Percentiles rank a stretch among this genome's conserved stretches.
These are phyloP conservation scores for Melanogaster broomeanus DNA, from an alignment of 768 basidiomycete species.

Conservation along the genomic window DNA sequence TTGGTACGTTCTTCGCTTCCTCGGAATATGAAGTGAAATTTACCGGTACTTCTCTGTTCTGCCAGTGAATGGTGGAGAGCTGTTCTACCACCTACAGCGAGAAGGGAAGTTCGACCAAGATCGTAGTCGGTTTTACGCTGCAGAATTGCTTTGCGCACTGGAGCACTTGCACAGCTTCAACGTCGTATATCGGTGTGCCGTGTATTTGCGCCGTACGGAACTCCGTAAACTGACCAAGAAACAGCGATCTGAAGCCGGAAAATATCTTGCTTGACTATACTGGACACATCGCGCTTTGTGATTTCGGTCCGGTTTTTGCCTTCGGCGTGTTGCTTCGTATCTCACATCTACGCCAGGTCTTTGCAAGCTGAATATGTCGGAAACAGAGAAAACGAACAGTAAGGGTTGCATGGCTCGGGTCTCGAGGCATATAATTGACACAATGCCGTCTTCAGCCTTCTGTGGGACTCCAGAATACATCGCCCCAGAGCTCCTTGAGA, in stretches of 20 bases:
- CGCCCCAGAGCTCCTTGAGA: conserved; percentile 94
- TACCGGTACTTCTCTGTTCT: background rate
- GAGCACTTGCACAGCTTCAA: conserved; percentile 98
- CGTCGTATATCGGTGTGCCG: conserved; percentile 88
- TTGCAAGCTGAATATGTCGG: conserved; percentile 96
- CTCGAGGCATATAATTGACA: conserved; percentile 3
- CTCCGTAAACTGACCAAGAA: background rate
- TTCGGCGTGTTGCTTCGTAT: background rate
- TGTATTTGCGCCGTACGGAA: background rate
- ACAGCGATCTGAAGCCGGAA: conserved; percentile 93
- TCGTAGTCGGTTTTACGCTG: conserved; percentile 94
- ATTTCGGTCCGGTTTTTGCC: conserved; percentile 67
- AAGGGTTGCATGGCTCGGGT: conserved; percentile 22
- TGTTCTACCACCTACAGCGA: conserved; percentile 96
- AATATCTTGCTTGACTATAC: conserved; percentile 98
- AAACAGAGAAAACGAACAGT: conserved; percentile 98
- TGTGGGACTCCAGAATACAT: conserved; percentile 99
- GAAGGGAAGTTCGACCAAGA: conserved; percentile 96
- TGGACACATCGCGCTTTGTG: conserved; percentile 96
- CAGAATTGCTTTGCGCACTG: conserved; percentile 92
- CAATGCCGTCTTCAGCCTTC: conserved; percentile 59
- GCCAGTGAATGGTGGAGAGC: conserved; percentile 92
- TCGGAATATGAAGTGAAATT: background rate
- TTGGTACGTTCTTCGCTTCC: conserved; percentile 54
- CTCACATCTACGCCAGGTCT: conserved; percentile 48